Evolutionary conservation across 2,329 filamentous ascomycete genomes (phyloP).

Genomic region (Colletotrichum sp.): DNA sequence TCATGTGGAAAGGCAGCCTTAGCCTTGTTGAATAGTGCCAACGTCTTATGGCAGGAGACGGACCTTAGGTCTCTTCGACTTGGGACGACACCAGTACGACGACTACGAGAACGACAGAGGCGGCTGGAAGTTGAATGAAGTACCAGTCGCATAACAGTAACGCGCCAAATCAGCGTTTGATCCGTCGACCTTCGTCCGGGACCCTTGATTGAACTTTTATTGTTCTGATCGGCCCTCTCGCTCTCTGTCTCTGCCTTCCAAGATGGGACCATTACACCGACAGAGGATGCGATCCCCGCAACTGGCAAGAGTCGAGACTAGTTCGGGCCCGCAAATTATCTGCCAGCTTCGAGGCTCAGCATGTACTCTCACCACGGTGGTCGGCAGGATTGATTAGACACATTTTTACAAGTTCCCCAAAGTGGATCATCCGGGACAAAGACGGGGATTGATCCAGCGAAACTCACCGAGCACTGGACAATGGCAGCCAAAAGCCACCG

Average conservation of each 20-base stretch:
- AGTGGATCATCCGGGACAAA: neutral
- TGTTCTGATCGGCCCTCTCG: neutral
- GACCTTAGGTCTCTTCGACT: neutral
- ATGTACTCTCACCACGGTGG: neutral
- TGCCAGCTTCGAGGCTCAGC: neutral
- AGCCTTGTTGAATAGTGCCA: neutral
- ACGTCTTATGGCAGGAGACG: neutral
- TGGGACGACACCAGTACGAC: neutral
- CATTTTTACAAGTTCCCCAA: neutral
- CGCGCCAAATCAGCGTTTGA: neutral
- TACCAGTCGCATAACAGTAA: neutral
- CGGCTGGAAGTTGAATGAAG: neutral
- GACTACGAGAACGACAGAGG: neutral
- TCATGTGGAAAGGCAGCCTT: neutral
- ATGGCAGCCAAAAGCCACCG: neutral
- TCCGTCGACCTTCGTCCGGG: neutral
- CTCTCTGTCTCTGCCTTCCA: neutral
- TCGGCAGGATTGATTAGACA: neutral
- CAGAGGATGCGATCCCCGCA: neutral
- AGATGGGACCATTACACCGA: neutral
- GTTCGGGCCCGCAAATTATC: neutral
- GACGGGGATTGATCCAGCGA: neutral
- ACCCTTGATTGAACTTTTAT: neutral
- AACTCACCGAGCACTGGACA: neutral
- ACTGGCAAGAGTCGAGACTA: neutral